Evolutionary conservation across 768 basidiomycete genomes (phyloP).

Genomic region (Mrakia gelida): DNA sequence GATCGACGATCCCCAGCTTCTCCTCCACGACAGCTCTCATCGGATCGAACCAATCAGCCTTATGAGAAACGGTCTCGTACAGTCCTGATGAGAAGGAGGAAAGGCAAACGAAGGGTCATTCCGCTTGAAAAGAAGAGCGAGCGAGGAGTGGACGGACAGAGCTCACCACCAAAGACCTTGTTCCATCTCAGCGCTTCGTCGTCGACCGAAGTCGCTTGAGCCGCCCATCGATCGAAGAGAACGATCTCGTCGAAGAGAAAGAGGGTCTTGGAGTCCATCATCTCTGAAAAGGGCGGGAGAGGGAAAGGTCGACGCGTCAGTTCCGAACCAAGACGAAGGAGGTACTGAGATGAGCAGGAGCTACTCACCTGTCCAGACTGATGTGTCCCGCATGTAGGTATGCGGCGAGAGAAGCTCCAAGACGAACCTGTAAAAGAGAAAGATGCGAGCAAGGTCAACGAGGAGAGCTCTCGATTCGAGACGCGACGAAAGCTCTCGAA

Average conservation of each 20-base stretch:
- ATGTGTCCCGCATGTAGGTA: background rate
- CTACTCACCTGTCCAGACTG: background rate
- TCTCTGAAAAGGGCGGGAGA: background rate
- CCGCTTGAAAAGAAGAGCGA: background rate
- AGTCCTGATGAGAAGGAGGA: background rate
- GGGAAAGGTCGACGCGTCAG: background rate
- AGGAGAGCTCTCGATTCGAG: background rate
- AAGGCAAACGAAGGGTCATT: background rate
- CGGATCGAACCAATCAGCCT: background rate
- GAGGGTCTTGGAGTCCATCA: background rate
- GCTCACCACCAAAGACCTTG: background rate
- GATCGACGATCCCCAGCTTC: background rate
- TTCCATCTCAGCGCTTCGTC: background rate
- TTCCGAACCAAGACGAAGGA: background rate
- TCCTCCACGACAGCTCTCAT: background rate
- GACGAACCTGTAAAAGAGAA: background rate
- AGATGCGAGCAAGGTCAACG: background rate
- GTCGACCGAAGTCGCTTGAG: background rate
- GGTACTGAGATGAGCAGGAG: background rate
- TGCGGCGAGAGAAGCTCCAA: background rate
- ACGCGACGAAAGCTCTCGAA: background rate
- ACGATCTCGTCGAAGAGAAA: constrained; percentile 8
- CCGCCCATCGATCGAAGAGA: constrained; percentile 1
- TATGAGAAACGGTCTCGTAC: background rate
- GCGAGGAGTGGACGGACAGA: background rate